A percentile compares a stretch with the other conserved stretches of the same genome.
Conservation (phyloP, 768 basidiomycete genomes). For the Phaffia australis region DNA sequence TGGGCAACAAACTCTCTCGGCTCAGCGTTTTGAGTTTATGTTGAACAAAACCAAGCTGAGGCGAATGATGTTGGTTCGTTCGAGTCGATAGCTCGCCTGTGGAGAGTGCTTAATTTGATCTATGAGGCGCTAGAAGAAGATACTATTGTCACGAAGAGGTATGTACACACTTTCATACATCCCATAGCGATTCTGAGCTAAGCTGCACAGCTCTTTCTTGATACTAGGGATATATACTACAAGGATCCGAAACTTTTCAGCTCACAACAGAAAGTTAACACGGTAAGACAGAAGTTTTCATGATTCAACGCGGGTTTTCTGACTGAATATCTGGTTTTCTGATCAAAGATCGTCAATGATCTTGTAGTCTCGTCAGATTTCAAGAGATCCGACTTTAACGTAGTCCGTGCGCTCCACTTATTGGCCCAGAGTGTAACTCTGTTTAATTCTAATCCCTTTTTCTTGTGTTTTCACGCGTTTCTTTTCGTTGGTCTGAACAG, state of each 20-base stretch:
- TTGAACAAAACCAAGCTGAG: too few species aligned
- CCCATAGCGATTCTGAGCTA: not conserved
- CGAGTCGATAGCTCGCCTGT: too few species aligned
- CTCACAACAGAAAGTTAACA: not conserved
- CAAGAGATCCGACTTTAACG: slow-evolving; percentile 12
- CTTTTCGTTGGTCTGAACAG: not conserved
- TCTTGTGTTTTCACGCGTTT: not conserved
- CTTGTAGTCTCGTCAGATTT: slow-evolving; percentile 7
- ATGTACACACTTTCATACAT: too few species aligned
- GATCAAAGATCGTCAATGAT: slow-evolving; percentile 4
- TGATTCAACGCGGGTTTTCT: too few species aligned
- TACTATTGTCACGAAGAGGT: slow-evolving; percentile 8
- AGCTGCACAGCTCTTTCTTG: not conserved
- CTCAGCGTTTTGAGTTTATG: too few species aligned
- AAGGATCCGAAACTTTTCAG: slow-evolving; percentile 17
- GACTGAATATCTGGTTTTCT: not conserved
- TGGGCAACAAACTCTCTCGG: too few species aligned
- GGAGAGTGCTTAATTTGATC: not conserved
- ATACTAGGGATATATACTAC: not conserved
- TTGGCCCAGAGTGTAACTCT: not conserved
- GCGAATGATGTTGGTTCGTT: too few species aligned
- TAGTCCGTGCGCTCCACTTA: slow-evolving; percentile 4
- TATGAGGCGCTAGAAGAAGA: slow-evolving; percentile 4
- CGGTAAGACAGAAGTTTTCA: slow-evolving; percentile 6
- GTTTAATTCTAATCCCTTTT: not conserved